These are phyloP conservation scores for Penicillium samsonianum DNA, from an alignment of 495 filamentous ascomycete genomes.

Conservation along the genomic window DNA sequence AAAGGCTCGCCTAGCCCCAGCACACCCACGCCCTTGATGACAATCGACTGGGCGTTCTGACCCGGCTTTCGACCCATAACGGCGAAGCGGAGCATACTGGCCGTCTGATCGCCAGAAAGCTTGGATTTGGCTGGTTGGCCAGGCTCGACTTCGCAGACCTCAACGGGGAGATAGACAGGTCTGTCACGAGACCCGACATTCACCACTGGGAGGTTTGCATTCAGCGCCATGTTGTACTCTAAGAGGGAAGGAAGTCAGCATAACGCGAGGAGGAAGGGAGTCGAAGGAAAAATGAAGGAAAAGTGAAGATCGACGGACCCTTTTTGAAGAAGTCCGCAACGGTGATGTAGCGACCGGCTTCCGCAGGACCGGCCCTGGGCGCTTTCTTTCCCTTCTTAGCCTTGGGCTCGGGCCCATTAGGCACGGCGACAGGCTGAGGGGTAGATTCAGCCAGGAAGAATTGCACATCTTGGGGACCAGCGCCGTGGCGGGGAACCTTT, in stretches of 20 bases:
- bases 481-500: slow-evolving; percentile 37
- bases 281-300: neutral
- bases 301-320: slow-evolving; percentile 35
- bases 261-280: slow-evolving; percentile 6
- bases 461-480: slow-evolving; percentile 44
- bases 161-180: slow-evolving; percentile 67
- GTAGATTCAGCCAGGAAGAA: slow-evolving; percentile 43
- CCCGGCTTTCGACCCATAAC: slow-evolving; percentile 56
- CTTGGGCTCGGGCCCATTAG: slow-evolving; percentile 13
- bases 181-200: slow-evolving; percentile 63
- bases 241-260: neutral
- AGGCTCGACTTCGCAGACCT: slow-evolving; percentile 62
- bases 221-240: slow-evolving; percentile 48
- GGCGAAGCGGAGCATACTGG: slow-evolving; percentile 68
- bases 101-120: slow-evolving; percentile 57
- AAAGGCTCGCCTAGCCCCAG: slow-evolving; percentile 44
- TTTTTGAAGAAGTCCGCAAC: slow-evolving; percentile 54
- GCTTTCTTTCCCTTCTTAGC: slow-evolving; percentile 41
- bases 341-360: slow-evolving; percentile 45
- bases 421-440: slow-evolving; percentile 12
- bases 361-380: slow-evolving; percentile 33
- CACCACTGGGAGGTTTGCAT: slow-evolving; percentile 59
- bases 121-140: slow-evolving; percentile 64
- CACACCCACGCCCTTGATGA: slow-evolving; percentile 51
- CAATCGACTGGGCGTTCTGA: slow-evolving; percentile 67